These are phyloP conservation scores for Passalora sequoiae DNA, from an alignment of 2,329 filamentous ascomycete species.

Conservation along the genomic window DNA sequence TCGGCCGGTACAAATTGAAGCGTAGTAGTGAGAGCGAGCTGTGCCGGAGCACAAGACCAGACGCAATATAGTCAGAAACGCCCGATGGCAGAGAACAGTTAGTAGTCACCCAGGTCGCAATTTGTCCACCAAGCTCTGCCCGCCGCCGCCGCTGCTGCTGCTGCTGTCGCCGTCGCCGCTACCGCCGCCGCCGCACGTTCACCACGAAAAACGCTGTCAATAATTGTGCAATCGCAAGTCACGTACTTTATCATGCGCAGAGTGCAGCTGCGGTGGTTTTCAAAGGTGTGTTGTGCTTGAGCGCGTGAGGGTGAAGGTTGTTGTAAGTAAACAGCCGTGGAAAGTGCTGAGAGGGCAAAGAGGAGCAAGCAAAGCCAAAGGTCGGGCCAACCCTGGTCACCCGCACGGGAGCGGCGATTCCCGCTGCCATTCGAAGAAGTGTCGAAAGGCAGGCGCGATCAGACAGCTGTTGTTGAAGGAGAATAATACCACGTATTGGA, in stretches of 20 bases:
- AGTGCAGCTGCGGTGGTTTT: slow-evolving; percentile 5
- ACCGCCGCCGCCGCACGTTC: slow-evolving; percentile 14
- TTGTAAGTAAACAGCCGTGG: slow-evolving; percentile 1
- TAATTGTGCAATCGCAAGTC: slow-evolving; percentile 20
- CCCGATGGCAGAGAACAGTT: slow-evolving; percentile 11
- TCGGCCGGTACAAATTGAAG: slow-evolving; percentile 15
- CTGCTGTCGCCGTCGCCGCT: no score
- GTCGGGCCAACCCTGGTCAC: slow-evolving; percentile 5
- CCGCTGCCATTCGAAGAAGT: neutral
- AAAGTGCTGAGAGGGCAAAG: neutral
- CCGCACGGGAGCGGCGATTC: neutral
- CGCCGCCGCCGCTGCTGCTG: no score
- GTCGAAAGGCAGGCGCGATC: no score
- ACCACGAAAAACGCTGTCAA: slow-evolving; percentile 18
- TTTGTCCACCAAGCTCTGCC: slow-evolving; percentile 14
- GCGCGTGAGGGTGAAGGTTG: slow-evolving; percentile 4
- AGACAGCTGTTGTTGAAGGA: no score
- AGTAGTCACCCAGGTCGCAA: slow-evolving; percentile 18
- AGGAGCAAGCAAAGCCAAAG: slow-evolving; percentile 1
- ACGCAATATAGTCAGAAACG: slow-evolving; percentile 10
- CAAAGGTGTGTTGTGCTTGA: slow-evolving; percentile 7
- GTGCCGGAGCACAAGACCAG: slow-evolving; percentile 9
- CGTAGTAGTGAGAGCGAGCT: slow-evolving; percentile 12
- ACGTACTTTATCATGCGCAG: slow-evolving; percentile 17
- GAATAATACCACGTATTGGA: no score